These are phyloP conservation scores for Talaromyces ruber DNA, from an alignment of 495 filamentous ascomycete species.

Conservation along the genomic window DNA sequence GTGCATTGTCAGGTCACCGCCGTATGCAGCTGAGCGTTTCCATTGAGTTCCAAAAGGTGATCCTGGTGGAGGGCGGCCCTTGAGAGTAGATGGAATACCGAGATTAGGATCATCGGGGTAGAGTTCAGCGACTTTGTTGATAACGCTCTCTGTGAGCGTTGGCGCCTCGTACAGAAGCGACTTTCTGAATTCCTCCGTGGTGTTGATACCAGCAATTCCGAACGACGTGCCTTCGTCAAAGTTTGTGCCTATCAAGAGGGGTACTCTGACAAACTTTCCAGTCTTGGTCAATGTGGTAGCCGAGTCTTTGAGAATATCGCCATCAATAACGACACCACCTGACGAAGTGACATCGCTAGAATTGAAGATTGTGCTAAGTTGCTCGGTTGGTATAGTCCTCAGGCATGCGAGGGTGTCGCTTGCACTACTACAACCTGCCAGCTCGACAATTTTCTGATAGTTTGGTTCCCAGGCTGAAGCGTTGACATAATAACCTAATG, in stretches of 20 bases:
- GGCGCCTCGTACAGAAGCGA: slow-evolving; percentile 7
- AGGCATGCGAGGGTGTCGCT: slow-evolving; percentile 26
- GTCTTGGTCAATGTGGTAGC: slow-evolving; percentile 16
- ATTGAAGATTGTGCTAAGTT: slow-evolving; percentile 21
- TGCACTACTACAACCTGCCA: slow-evolving; percentile 18
- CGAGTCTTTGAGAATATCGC: slow-evolving; percentile 35
- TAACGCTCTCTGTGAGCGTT: slow-evolving; percentile 2
- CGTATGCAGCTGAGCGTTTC: slow-evolving; percentile 43
- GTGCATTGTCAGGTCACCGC: slow-evolving; percentile 47
- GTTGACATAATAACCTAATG: slow-evolving; percentile 19
- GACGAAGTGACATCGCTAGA: slow-evolving; percentile 22
- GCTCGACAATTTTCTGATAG: slow-evolving; percentile 26
- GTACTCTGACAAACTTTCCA: slow-evolving; percentile 38
- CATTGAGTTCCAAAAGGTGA: slow-evolving; percentile 34
- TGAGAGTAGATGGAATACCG: slow-evolving; percentile 25
- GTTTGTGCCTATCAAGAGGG: slow-evolving; percentile 41
- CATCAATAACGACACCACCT: slow-evolving; percentile 39
- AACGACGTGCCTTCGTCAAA: slow-evolving; percentile 46
- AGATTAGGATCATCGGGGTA: slow-evolving; percentile 34
- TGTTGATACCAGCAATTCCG: slow-evolving; percentile 33
- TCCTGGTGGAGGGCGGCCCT: slow-evolving; percentile 13
- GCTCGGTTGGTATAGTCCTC: slow-evolving; percentile 19
- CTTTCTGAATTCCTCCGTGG: slow-evolving; percentile 25
- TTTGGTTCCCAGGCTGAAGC: slow-evolving; percentile 19
- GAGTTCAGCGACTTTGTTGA: slow-evolving; percentile 11